A percentile compares a stretch with the other conserved stretches of the same genome.
These are phyloP conservation scores for Sonneratia caseolaris DNA, from an alignment of 345 rosid species.

Conservation along the genomic window DNA sequence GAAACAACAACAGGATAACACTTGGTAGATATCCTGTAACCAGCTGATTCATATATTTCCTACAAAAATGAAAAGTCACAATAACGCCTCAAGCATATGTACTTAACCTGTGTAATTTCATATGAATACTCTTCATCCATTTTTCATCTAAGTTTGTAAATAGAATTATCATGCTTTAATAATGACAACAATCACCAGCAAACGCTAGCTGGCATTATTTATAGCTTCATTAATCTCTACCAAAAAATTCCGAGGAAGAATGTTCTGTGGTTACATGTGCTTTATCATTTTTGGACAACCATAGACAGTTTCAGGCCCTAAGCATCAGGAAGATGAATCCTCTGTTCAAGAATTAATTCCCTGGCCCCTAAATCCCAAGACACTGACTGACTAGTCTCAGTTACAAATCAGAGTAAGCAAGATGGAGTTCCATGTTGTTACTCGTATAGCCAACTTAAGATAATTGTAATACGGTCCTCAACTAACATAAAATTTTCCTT, in stretches of 20 bases:
- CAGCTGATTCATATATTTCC: slow-evolving; percentile 34
- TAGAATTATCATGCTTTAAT: not conserved
- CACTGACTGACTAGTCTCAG: not conserved
- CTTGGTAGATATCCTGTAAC: slow-evolving; percentile 95
- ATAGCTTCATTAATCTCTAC: not conserved
- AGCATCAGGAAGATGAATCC: not conserved
- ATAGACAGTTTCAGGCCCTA: not conserved
- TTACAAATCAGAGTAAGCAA: not conserved
- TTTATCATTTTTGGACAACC: not conserved
- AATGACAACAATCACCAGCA: not conserved
- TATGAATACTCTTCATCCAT: not conserved
- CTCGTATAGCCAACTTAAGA: not conserved
- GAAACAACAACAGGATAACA: slow-evolving; percentile 58
- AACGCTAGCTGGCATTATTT: not conserved
- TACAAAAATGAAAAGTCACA: not conserved
- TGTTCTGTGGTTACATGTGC: not conserved
- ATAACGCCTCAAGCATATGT: not conserved
- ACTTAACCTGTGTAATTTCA: not conserved
- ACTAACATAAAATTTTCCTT: not conserved
- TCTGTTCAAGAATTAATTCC: not conserved
- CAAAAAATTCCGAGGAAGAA: not conserved
- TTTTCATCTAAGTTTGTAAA: not conserved
- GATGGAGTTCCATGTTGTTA: not conserved
- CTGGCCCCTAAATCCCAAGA: not conserved
- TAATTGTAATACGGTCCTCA: not conserved